Base-by-base conservation (phyloP, 331 rosid species). In the Rosa hybrid region DNA sequence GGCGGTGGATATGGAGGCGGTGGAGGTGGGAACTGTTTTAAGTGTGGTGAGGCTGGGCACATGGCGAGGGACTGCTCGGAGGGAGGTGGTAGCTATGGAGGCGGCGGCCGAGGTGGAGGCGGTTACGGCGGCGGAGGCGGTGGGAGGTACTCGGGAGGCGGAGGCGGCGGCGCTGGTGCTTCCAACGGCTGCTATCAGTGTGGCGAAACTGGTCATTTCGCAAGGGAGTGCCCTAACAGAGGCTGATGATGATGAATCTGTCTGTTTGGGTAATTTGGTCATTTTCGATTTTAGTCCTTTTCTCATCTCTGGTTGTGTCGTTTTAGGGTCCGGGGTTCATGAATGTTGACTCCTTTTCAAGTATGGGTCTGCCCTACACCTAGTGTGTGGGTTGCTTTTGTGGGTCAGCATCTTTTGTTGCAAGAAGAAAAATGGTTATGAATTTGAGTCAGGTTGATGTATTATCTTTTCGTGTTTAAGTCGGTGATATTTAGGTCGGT, bases 11-110 rank as follows among this genome's bases (percentile, higher is more conserved):
- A 59, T 59, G 65, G 71, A n/a, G 68, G 68, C 12, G 68, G 68
- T 0, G 90, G 87, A 0, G 91, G 93, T 2, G 85, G 90, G 1
- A 84, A 76, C 0, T 89, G 99, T 16, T 94, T 88, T 38, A 90
- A 89, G 90, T 94, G 98, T 4, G 98, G 98, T 0, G 98, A 89
- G 80, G n/a, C 85, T 0, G 98, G 98, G 0, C 91, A 88, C 72
- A 81, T 84, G 80, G 90, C 86, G 0, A 86, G 87, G 70, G 91
- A 88, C 60, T 88, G 91, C 72, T 75, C 76, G 10, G 83, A 86
- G 87, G 71, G 85, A 4, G 92, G 91, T 0, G 71, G 90, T 0
- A 80, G 92, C 0, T 88, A 90, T 0, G 91, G 89, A 0, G 84
- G 90, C 0, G 80, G 82, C 0, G 88, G 90, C 0, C 84, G 90